These are phyloP conservation scores for Hirsutella rhossiliensis DNA, from an alignment of 2,329 filamentous ascomycete species.

Conservation along the genomic window DNA sequence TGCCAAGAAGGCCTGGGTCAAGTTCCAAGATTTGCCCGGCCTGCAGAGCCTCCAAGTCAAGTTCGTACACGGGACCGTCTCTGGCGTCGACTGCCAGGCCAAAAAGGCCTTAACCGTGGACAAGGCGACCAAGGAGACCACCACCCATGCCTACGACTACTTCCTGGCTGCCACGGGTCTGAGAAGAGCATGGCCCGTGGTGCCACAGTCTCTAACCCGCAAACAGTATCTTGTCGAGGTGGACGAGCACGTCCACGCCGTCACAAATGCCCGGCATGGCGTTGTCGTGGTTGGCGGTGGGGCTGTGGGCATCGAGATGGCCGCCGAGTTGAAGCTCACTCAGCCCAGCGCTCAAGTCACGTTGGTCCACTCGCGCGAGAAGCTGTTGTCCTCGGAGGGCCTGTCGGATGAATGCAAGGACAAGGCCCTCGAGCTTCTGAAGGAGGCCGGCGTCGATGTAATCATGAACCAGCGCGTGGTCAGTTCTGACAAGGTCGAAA, in stretches of 20 bases:
- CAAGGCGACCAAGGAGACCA: conserved; percentile 27
- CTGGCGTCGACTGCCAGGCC: conserved; percentile 41
- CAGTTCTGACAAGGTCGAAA: conserved; percentile 31
- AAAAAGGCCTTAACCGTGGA: conserved; percentile 48
- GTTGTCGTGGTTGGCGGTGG: conserved; percentile 66
- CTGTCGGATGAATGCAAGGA: conserved; percentile 60
- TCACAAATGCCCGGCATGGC: conserved; percentile 39
- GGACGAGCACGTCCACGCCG: conserved; percentile 42
- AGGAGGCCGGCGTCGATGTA: conserved; percentile 51
- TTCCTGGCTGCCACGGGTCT: conserved; percentile 63
- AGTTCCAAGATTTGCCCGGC: conserved; percentile 53
- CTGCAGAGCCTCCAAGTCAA: conserved; percentile 50
- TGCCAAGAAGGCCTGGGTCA: conserved; percentile 57
- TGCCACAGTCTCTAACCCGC: conserved; percentile 52
- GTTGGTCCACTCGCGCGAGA: conserved; percentile 59
- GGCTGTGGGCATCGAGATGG: conserved; percentile 74
- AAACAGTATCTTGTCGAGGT: conserved; percentile 53
- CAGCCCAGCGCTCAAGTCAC: conserved; percentile 56
- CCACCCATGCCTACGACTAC: conserved; percentile 54
- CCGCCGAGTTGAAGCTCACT: conserved; percentile 60
- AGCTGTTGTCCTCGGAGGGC: conserved; percentile 61
- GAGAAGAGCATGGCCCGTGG: conserved; percentile 57
- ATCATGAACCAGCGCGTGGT: conserved; percentile 49
- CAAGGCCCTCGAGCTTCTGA: conserved; percentile 42
- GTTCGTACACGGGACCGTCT: conserved; percentile 54